Base-by-base conservation (phyloP, 371 early-diverging fungal genomes). In the Saksenaea vasiformis region DNA sequence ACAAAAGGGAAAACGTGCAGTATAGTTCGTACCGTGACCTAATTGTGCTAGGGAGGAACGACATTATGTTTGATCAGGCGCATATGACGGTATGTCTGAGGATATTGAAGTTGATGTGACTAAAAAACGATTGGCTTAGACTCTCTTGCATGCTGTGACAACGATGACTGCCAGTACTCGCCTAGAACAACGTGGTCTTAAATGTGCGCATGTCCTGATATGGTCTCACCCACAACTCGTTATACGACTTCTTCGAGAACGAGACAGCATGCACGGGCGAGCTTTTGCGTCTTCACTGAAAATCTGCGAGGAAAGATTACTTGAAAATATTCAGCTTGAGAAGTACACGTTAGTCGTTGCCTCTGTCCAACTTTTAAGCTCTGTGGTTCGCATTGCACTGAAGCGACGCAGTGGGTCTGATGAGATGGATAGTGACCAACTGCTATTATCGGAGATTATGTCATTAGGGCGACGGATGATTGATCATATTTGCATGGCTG, bases 21-120 rank as follows among this genome's bases (percentile, higher is more conserved):
- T 68, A 62, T 19, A 70, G 63, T 44, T 69, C 71, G 9, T 51
- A 78, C 10, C 55, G 72, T 26, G 77, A 81, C 39, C 62, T 81
- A 54, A 63, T 68, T 13, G 39, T 74, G 14, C 64, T 80, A 3
- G 68, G 66, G 14, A 61, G 65, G 39, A 68, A 66, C 27, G 76
- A 74, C n/a, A 68, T 69, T 13, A 74, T 68, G 44, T 62, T 78
- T 28, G 71, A 74, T 36, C 57, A 64, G 34, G 58, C 67, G 1
- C 70, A 74, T 17, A 68, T 81, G n/a, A 19, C 67, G 43, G 70
- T 67, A 65, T 60, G 70, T 56, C 5, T 3, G 3, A 10, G 8
- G 22, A 19, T 5, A 8, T 22, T 3, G 34, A 54, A 43, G 3
- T 22, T 31, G 26, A 37, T 8, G 11, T 4, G 11, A 56, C 0